A percentile compares a stretch with the other conserved stretches of the same genome.
These are phyloP conservation scores for Arthrobotrys iridis DNA, from an alignment of 2,329 filamentous ascomycete species.

Conservation along the genomic window DNA sequence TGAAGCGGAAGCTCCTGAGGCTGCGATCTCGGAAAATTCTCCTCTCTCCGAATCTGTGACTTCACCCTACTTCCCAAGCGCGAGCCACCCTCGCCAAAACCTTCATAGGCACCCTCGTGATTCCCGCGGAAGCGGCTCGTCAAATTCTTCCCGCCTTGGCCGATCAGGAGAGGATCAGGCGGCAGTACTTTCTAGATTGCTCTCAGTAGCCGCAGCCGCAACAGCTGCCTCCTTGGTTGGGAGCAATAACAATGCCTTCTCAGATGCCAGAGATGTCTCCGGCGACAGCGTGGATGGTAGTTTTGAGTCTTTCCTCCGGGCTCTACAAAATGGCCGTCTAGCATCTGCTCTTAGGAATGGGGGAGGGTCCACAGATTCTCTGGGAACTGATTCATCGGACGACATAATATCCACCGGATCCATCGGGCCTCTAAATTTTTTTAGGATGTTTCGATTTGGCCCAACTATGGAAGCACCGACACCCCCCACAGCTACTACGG, in stretches of 20 bases:
- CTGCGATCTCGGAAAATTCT: not conserved
- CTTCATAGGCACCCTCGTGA: constrained; percentile 8
- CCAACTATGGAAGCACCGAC: constrained; percentile 63
- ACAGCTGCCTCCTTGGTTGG: constrained; percentile 59
- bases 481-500: constrained; percentile 58
- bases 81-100: constrained; percentile 3
- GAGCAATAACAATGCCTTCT: constrained; percentile 57
- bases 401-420: constrained; percentile 61
- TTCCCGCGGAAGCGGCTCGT: constrained; percentile 17
- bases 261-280: constrained; percentile 58
- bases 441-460: constrained; percentile 75
- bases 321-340: constrained; percentile 58
- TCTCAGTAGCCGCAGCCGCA: constrained; percentile 59
- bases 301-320: constrained; percentile 59
- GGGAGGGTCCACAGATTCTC: constrained; percentile 46
- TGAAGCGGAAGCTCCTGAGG: not conserved
- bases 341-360: constrained; percentile 58
- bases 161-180: constrained; percentile 58
- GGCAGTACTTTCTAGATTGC: constrained; percentile 58
- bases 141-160: constrained; percentile 13
- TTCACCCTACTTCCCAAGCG: not conserved
- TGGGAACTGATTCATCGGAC: constrained; percentile 55
- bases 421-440: constrained; percentile 72
- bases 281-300: constrained; percentile 58
- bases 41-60: not conserved